phyloP scores from a whole-genome alignment of 2,329 filamentous ascomycete genomes.

The Aspergillus hortae region DNA sequence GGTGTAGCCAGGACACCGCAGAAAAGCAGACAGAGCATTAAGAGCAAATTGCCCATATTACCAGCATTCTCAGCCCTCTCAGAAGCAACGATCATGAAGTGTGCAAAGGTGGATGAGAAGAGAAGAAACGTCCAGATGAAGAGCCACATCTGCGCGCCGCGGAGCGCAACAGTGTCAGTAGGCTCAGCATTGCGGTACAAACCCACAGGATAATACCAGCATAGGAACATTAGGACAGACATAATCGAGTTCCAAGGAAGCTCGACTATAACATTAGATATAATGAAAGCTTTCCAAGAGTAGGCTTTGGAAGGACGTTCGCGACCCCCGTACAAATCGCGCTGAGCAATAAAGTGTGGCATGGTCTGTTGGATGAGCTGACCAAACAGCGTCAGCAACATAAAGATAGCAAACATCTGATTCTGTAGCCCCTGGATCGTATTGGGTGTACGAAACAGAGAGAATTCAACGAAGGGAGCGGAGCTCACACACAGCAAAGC shows the following conservation, averaged over 20 bases:
- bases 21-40: too few species aligned
- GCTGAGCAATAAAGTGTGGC: constrained; percentile 53
- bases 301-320: constrained; percentile 64
- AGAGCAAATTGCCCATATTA: too few species aligned
- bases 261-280: constrained; percentile 66
- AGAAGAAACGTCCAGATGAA: too few species aligned
- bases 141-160: too few species aligned
- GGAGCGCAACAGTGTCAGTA: too few species aligned
- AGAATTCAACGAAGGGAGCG: constrained; percentile 74
- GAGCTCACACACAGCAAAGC: constrained; percentile 58
- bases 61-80: too few species aligned
- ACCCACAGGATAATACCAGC: too few species aligned
- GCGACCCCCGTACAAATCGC: constrained; percentile 55
- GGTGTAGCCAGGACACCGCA: too few species aligned
- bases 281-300: constrained; percentile 66
- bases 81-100: too few species aligned
- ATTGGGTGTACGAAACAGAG: constrained; percentile 69
- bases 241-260: constrained; percentile 53
- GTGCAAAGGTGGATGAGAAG: too few species aligned
- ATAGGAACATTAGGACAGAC: too few species aligned
- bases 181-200: too few species aligned
- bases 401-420: constrained; percentile 83
- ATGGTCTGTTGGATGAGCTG: constrained; percentile 48
- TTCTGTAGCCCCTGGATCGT: constrained; percentile 77
- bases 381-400: constrained; percentile 72